phyloP scores from a whole-genome alignment of 2,329 filamentous ascomycete species.

The Aspergillus spinulosporus region DNA sequence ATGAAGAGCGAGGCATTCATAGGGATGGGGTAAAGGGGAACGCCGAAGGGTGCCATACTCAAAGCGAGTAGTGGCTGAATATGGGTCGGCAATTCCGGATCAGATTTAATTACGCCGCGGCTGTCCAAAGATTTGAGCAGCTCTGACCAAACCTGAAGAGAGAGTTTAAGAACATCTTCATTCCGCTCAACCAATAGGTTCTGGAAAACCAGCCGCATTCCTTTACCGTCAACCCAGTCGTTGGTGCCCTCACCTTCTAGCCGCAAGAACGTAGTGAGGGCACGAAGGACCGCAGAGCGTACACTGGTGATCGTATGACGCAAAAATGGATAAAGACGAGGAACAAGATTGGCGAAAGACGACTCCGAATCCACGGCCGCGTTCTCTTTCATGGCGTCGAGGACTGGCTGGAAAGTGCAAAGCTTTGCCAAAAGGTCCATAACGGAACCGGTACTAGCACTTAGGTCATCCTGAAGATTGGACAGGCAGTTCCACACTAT shows the following conservation, averaged over 20 bases:
- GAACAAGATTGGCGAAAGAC: slow-evolving; percentile 89
- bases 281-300: slow-evolving; percentile 86
- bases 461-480: slow-evolving; percentile 93
- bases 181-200: slow-evolving; percentile 94
- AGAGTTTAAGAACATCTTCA: slow-evolving; percentile 75
- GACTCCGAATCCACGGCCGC: slow-evolving; percentile 79
- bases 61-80: slow-evolving; percentile 80
- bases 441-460: slow-evolving; percentile 94
- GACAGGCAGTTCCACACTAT: slow-evolving; percentile 98
- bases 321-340: slow-evolving; percentile 91
- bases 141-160: slow-evolving; percentile 82
- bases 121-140: slow-evolving; percentile 67
- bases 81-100: slow-evolving; percentile 71
- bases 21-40: slow-evolving; percentile 83
- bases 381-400: slow-evolving; percentile 90
- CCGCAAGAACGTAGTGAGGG: slow-evolving; percentile 86
- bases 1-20: slow-evolving; percentile 90
- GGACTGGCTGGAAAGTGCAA: slow-evolving; percentile 88
- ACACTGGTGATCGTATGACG: slow-evolving; percentile 97
- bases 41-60: slow-evolving; percentile 86
- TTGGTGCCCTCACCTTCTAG: slow-evolving; percentile 77
- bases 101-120: slow-evolving; percentile 64
- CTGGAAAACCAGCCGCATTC: slow-evolving; percentile 86
- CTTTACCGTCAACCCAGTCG: slow-evolving; percentile 89
- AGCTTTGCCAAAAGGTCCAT: slow-evolving; percentile 97